Conservation (phyloP, 2,329 filamentous ascomycete genomes). For the Colletotrichum phormii region DNA sequence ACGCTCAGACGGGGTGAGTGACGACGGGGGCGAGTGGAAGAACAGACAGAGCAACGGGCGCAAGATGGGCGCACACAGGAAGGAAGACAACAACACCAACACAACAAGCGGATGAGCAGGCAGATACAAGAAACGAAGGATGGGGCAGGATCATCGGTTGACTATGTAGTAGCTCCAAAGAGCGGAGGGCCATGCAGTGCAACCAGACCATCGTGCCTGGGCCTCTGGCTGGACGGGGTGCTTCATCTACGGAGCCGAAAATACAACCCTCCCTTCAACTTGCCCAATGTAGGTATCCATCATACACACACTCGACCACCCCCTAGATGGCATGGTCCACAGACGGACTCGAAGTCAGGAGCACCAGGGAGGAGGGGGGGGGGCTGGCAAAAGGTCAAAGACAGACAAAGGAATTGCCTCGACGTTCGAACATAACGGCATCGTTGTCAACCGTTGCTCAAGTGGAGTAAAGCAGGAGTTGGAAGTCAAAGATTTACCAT, state of each 20-base stretch:
- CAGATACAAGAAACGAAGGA: not conserved
- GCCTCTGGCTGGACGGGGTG: not conserved
- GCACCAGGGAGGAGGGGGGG: not conserved
- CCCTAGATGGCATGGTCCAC: not conserved
- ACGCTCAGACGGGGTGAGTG: not conserved
- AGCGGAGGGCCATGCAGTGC: slow-evolving; percentile 1
- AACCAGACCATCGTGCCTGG: not conserved
- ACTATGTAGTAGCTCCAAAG: slow-evolving; percentile 1
- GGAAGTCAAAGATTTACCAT: not conserved
- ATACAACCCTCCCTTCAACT: not conserved
- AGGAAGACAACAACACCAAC: not conserved
- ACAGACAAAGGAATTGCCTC: slow-evolving; percentile 1
- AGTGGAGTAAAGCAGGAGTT: not conserved
- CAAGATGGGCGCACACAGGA: not conserved
- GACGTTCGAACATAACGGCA: not conserved
- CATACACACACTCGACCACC: not conserved
- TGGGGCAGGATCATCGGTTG: not conserved
- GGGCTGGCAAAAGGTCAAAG: not conserved
- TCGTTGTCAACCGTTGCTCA: not conserved
- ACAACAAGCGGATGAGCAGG: not conserved
- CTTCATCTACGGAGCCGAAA: not conserved
- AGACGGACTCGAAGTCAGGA: slow-evolving; percentile 1
- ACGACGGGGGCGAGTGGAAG: not conserved
- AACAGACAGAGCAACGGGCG: not conserved
- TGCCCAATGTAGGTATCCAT: not conserved